Conservation (phyloP, 1,284 basidiomycete species). For the Inonotus hispidus region DNA sequence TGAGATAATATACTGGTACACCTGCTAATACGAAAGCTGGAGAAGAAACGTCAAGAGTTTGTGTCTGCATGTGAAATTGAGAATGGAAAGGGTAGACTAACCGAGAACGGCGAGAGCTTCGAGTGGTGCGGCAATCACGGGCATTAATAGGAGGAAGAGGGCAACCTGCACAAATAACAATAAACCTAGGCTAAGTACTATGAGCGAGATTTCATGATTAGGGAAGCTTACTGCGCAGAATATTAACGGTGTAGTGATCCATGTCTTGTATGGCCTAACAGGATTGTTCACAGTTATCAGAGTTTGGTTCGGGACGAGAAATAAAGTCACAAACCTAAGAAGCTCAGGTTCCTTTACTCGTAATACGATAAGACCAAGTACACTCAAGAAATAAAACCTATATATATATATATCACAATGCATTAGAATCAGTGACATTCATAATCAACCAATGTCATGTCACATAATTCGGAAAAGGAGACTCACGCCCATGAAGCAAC, state of each 20-base stretch:
- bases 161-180: slow-evolving; percentile 53
- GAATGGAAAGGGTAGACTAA: slow-evolving; percentile 29
- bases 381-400: slow-evolving; percentile 82
- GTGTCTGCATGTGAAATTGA: neutral
- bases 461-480: neutral
- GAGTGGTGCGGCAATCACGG: slow-evolving; percentile 86
- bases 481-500: slow-evolving; percentile 73
- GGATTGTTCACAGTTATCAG: neutral
- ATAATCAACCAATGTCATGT: neutral
- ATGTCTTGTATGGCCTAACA: slow-evolving; percentile 83
- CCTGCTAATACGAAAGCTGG: slow-evolving; percentile 68
- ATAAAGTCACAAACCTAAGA: slow-evolving; percentile 50
- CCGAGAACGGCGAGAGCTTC: slow-evolving; percentile 85
- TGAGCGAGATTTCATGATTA: neutral
- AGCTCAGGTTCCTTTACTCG: slow-evolving; percentile 89
- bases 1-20: slow-evolving; percentile 82
- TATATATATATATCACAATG: neutral
- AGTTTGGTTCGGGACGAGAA: neutral
- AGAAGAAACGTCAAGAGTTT: neutral
- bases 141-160: slow-evolving; percentile 92
- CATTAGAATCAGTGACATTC: neutral
- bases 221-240: slow-evolving; percentile 74
- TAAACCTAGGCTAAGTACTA: neutral
- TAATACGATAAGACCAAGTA: slow-evolving; percentile 83
- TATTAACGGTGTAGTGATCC: slow-evolving; percentile 83